Evolutionary conservation across 441 rosid species (phyloP).

Genomic region (Corymbia calophylla): DNA sequence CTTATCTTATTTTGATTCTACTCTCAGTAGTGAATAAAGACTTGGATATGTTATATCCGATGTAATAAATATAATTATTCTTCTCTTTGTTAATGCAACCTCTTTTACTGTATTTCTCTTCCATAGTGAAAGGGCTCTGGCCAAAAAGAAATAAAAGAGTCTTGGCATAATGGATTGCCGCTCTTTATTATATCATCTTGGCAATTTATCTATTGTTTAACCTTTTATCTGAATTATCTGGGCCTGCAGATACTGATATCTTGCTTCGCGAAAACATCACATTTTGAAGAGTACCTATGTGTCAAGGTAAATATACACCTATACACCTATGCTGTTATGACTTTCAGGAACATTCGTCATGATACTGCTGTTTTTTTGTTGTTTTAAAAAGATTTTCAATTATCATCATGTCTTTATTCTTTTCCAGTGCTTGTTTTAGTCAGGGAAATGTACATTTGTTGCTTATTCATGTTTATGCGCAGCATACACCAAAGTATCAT

Average conservation of each 20-base stretch:
- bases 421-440: background rate
- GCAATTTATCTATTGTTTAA: background rate
- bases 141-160: background rate
- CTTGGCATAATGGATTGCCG: background rate
- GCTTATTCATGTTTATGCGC: background rate
- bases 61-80: background rate
- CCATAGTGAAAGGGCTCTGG: background rate
- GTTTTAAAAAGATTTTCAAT: background rate
- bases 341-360: background rate
- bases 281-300: constrained; percentile 57
- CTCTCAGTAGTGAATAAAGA: background rate
- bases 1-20: background rate
- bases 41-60: background rate
- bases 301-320: constrained; percentile 45
- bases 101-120: background rate
- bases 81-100: background rate
- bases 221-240: background rate
- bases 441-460: background rate
- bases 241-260: constrained; percentile 52
- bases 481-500: background rate
- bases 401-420: background rate
- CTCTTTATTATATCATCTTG: background rate
- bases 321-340: background rate
- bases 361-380: background rate
- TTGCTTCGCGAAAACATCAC: constrained; percentile 73